Base-by-base conservation (phyloP, 192 early-diverging fungal species). In the Mortierella alpina region DNA sequence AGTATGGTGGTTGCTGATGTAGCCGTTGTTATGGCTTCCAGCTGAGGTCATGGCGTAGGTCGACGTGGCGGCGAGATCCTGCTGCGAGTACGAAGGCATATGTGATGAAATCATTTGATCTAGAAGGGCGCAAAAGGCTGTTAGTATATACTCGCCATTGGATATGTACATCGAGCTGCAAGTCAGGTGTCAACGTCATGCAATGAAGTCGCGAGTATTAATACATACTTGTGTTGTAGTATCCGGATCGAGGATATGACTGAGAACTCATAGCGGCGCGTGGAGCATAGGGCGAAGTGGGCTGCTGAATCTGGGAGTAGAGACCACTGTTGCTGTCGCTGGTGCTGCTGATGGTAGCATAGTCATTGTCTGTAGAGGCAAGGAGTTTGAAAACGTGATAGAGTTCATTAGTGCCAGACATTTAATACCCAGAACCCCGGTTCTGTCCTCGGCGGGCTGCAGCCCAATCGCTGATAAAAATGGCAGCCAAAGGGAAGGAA, bases 191-290 rank as follows among this genome's bases (percentile, higher is more conserved):
- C 8, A 13, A 14, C 0, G 11, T 12, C 14, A 55, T n/a, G 53
- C n/a, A 15, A 18, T 55, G 22, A 11, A 41, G 47, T 1, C 14
- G 13, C 46, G 46, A 31, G 18, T n/a, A 41, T 18, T n/a, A 60
- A 68, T 48, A 68, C 67, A 31, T 70, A 75, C 73, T 74, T 56
- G 66, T n/a, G 58, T 66, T 70, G 56, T 70, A 81, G 46, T 76
- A 83, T 48, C 67, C 59, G 12, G 77, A 47, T 13, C 70, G 77
- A 31, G 65, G 42, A 60, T 80, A 80, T 10, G 69, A 39, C 5
- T 59, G 11, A 31, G 63, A 61, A 14, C 58, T 61, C 20, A 79
- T 65, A 22, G 75, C 54, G 8, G 75, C 20, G 63, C 75, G 75
- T 12, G 76, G 56, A 7, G 61, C 63, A 39, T 78, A 79, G 23